A percentile compares a stretch with the other conserved stretches of the same genome.
These are phyloP conservation scores for Cucumis cinereus DNA, from an alignment of 306 rosid genomes.

Conservation along the genomic window DNA sequence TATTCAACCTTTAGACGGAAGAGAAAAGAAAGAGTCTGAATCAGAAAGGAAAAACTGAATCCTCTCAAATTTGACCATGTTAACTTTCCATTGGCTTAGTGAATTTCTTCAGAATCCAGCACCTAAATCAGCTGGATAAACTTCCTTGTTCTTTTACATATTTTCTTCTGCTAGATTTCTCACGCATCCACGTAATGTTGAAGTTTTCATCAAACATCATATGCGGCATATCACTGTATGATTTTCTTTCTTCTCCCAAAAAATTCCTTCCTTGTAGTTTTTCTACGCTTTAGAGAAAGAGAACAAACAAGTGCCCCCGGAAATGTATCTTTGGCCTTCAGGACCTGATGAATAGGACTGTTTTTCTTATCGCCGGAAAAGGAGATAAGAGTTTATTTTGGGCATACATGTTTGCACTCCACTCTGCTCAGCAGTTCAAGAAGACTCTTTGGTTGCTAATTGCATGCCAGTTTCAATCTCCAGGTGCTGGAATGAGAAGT, in stretches of 20 bases:
- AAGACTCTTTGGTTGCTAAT: background rate
- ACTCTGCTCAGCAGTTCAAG: background rate
- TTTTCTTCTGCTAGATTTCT: background rate
- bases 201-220: background rate
- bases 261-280: background rate
- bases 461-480: background rate
- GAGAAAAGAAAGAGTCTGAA: background rate
- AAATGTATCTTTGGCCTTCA: background rate
- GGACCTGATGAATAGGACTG: background rate
- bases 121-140: background rate
- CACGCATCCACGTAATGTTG: background rate
- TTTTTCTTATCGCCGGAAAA: background rate
- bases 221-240: background rate
- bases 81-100: background rate
- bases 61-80: background rate
- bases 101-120: background rate
- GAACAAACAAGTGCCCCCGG: background rate
- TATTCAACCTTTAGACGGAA: background rate
- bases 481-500: background rate
- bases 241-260: background rate
- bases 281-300: background rate
- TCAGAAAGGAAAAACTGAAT: background rate
- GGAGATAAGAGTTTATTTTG: background rate
- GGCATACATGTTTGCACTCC: background rate
- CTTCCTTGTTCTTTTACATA: background rate